Base-by-base conservation (phyloP, 768 basidiomycete genomes). In the Crucibulum laeve region DNA sequence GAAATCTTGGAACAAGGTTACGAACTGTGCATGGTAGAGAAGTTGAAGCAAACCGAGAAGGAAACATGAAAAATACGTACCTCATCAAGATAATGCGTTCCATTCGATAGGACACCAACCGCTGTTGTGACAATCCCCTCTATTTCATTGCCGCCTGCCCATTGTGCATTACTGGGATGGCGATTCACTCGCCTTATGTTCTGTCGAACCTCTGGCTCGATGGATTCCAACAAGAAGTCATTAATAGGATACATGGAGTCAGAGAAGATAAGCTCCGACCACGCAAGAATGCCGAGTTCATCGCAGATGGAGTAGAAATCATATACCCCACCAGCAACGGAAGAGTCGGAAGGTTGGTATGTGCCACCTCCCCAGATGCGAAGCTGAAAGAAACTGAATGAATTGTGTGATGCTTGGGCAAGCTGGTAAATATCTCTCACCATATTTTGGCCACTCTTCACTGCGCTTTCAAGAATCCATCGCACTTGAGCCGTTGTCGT, bases 131-230 rank as follows among this genome's bases (percentile, higher is more conserved):
- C 74, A 33, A 79, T 79, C 0, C 71, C 75, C 51, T 80, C 78
- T 37, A 79, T 78, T 54, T 79, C 77, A 56, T 81, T 80, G 15
- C 78, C 77, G 7, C 75, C 77, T 8, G 79, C 78, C 77, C 79
- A 80, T 42, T 79, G 78, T 2, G 59, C 73, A 49, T 71, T 73
- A 56, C 77, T 80, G 3, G 79, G 77, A 44, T 81, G 78, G 21
- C 65, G 62, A 47, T 79, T 80, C 15, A 79, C 53, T 18, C 79
- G 61, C 17, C 78, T 63, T 1, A 79, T 74, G 44, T 80, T 80
- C 57, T 80, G 75, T 15, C 74, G 63, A 11, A 80, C 74, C 52
- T 81, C 79, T 1, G 74, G 71, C 35, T 75, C 74, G 40, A 80
- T 54, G 3, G 71, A 68, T 42, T 70, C 70, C 24, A 80, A 54